Evolutionary conservation across 352 stramenopile species (phyloP).

Genomic region (Thalassiosira exigua): DNA sequence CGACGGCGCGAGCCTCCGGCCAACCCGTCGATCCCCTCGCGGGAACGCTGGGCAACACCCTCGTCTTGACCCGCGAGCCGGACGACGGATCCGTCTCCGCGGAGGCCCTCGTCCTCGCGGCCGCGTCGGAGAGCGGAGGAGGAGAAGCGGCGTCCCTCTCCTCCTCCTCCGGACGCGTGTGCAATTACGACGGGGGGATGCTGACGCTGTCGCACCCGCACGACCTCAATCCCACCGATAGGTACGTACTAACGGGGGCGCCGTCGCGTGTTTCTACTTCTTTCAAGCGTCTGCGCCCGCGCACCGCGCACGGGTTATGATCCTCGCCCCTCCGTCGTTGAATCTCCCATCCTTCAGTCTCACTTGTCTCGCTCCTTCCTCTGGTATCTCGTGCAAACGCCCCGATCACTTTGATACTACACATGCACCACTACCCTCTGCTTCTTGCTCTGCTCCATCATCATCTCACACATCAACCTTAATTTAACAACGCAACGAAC

Average conservation of each 20-base stretch:
- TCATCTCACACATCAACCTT: too few species aligned
- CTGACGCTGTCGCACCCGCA: slow-evolving; percentile 6
- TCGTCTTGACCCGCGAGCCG: slow-evolving; percentile 1
- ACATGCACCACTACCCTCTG: slow-evolving; percentile 2
- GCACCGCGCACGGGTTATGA: too few species aligned
- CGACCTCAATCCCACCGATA: slow-evolving; percentile 10
- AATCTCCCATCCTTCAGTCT: not conserved
- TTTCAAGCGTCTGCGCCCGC: too few species aligned
- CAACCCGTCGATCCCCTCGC: slow-evolving; percentile 2
- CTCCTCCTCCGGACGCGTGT: slow-evolving; percentile 6
- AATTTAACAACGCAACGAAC: too few species aligned
- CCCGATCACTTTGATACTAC: not conserved
- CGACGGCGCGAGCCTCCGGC: not conserved
- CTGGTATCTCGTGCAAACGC: too few species aligned
- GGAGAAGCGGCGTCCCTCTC: not conserved
- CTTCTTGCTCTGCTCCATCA: too few species aligned
- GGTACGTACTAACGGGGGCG: too few species aligned
- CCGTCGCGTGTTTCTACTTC: too few species aligned
- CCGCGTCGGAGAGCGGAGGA: not conserved
- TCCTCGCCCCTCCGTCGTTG: too few species aligned
- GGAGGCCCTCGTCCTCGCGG: slow-evolving; percentile 2
- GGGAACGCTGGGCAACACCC: not conserved
- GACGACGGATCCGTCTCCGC: slow-evolving; percentile 3
- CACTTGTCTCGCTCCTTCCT: not conserved
- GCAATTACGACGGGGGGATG: slow-evolving; percentile 10